phyloP scores from a whole-genome alignment of 2,329 filamentous ascomycete species.

The Aspergillus vadensis region DNA sequence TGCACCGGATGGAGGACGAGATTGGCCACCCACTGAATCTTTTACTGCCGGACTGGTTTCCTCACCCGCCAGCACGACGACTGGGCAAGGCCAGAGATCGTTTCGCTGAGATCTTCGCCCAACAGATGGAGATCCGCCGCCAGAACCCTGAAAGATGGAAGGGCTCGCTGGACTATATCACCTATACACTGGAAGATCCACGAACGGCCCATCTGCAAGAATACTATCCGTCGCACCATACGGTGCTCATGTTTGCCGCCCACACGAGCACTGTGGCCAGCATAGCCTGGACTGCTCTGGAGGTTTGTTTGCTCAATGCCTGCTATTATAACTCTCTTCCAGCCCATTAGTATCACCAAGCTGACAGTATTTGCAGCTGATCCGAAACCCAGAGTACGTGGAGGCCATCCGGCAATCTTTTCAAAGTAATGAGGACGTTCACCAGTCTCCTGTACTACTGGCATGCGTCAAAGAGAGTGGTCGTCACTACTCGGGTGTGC shows the following conservation, averaged over 20 bases:
- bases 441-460: background rate
- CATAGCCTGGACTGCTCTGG: conserved; percentile 5
- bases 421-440: background rate
- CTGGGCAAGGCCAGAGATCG: background rate
- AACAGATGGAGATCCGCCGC: background rate
- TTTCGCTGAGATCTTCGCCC: background rate
- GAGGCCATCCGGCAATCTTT: background rate
- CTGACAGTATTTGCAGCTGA: background rate
- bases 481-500: conserved; percentile 1
- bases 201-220: conserved; percentile 2
- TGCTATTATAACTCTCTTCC: background rate
- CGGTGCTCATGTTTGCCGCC: conserved; percentile 8
- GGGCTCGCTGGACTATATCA: conserved; percentile 8
- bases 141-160: conserved; percentile 1
- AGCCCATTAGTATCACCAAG: background rate
- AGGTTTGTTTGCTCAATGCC: background rate
- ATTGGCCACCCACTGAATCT: background rate
- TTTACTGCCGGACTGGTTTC: background rate
- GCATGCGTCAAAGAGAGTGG: conserved; percentile 5
- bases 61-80: background rate
- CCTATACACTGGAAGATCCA: conserved; percentile 7
- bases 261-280: conserved; percentile 10
- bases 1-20: conserved; percentile 6
- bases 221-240: conserved; percentile 6
- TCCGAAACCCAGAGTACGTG: background rate